Percentiles rank a stretch among this genome's conserved stretches.
Conservation (phyloP, 139 green algal genomes). For the Tetraselmis chui region DNA sequence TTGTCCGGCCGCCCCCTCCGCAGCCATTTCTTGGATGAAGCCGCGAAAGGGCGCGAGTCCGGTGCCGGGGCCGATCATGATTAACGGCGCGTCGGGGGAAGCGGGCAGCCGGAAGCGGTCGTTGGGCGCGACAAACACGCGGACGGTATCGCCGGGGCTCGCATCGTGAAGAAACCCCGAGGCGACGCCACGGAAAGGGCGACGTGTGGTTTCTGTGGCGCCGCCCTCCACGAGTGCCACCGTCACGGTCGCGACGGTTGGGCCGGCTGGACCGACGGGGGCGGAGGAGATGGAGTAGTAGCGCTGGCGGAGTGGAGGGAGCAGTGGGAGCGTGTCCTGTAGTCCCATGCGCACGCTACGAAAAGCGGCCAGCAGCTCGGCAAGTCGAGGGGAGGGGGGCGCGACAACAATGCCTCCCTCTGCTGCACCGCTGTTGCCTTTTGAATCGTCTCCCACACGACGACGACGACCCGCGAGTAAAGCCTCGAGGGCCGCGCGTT, state of each 20-base stretch:
- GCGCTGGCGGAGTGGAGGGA: slow-evolving; percentile 66
- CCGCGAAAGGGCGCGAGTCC: slow-evolving; percentile 93
- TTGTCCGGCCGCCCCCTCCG: slow-evolving; percentile 20
- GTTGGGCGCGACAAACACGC: slow-evolving; percentile 72
- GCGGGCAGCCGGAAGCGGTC: slow-evolving; percentile 75
- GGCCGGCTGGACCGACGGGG: slow-evolving; percentile 10
- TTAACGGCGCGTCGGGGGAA: slow-evolving; percentile 54
- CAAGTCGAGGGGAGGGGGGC: neutral
- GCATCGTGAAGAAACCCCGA: neutral
- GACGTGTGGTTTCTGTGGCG: too few relatives aligned
- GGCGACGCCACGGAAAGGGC: neutral
- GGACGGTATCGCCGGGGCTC: slow-evolving; percentile 19
- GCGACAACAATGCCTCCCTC: neutral
- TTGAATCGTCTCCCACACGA: neutral
- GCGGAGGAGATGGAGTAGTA: slow-evolving; percentile 90
- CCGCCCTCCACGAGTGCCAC: neutral
- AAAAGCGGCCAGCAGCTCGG: neutral
- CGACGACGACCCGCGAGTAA: neutral
- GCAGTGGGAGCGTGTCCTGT: neutral
- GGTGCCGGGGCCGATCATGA: slow-evolving; percentile 96
- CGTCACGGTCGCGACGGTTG: neutral
- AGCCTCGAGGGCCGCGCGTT: neutral
- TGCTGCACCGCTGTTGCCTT: neutral
- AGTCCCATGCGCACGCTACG: neutral
- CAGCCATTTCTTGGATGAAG: slow-evolving; percentile 87